phyloP scores from a whole-genome alignment of 176 grass and related monocot genomes.

The Bromus sterilis region DNA sequence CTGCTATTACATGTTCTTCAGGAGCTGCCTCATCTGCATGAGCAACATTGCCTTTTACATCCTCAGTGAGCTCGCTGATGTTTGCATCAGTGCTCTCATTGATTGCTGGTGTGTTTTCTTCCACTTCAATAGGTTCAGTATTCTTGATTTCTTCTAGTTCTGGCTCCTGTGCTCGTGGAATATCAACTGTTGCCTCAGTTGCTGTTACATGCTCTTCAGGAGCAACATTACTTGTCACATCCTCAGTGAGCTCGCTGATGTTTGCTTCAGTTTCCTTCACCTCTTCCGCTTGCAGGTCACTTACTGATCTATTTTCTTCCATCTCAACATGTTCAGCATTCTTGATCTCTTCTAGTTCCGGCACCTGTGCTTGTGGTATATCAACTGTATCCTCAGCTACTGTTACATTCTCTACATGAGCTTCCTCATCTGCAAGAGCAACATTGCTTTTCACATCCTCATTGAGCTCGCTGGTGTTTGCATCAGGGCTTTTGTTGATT shows the following conservation, averaged over 20 bases:
- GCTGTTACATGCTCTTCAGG: not conserved
- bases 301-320: not conserved
- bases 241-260: not conserved
- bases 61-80: not conserved
- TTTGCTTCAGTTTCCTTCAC: conserved; percentile 6
- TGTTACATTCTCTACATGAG: not conserved
- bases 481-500: not conserved
- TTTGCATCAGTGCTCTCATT: not conserved
- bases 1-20: not conserved
- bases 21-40: not conserved
- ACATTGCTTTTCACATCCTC: not conserved
- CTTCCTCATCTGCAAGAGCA: not conserved
- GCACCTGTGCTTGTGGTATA: not conserved
- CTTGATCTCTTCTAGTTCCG: not conserved
- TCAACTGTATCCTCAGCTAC: not conserved
- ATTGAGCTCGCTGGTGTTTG: not conserved
- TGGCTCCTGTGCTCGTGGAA: not conserved
- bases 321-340: not conserved
- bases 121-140: not conserved
- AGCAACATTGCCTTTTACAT: not conserved
- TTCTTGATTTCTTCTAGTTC: conserved; percentile 14
- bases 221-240: not conserved
- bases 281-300: not conserved
- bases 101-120: not conserved
- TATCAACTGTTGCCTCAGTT: not conserved